A percentile compares a stretch with the other conserved stretches of the same genome.
Evolutionary conservation across 2,329 filamentous ascomycete genomes (phyloP).

Genomic region (Zelopaecilomyces penicillatus): DNA sequence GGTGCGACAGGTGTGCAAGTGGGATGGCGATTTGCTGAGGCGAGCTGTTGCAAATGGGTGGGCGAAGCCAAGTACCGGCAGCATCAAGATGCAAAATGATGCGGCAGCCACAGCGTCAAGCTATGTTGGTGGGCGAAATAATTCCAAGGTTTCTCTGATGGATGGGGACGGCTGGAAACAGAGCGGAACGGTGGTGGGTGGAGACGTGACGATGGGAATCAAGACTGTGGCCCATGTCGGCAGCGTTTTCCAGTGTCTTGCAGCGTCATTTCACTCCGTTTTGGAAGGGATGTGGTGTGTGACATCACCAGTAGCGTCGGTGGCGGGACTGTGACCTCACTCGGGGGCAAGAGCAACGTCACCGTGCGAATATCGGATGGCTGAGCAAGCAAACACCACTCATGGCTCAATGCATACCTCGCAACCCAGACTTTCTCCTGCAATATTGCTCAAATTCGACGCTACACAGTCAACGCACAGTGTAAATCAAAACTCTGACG

Average conservation of each 20-base stretch:
- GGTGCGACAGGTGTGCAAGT: no score
- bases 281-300: conserved; percentile 2
- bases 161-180: no score
- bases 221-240: conserved; percentile 5
- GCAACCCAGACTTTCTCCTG: neutral
- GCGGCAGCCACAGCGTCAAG: no score
- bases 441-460: neutral
- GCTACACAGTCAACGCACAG: neutral
- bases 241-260: conserved; percentile 4
- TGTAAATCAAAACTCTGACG: conserved; percentile 2
- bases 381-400: neutral
- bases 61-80: no score
- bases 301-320: conserved; percentile 5
- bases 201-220: neutral
- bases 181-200: no score
- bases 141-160: no score
- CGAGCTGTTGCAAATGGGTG: no score
- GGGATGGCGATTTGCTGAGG: no score
- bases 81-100: no score
- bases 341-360: no score
- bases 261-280: conserved; percentile 3
- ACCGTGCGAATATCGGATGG: neutral
- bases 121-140: no score
- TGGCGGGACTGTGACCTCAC: conserved; percentile 1
- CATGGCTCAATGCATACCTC: neutral